phyloP scores from a whole-genome alignment of 345 rosid species.

The Aquilaria sinensis region DNA sequence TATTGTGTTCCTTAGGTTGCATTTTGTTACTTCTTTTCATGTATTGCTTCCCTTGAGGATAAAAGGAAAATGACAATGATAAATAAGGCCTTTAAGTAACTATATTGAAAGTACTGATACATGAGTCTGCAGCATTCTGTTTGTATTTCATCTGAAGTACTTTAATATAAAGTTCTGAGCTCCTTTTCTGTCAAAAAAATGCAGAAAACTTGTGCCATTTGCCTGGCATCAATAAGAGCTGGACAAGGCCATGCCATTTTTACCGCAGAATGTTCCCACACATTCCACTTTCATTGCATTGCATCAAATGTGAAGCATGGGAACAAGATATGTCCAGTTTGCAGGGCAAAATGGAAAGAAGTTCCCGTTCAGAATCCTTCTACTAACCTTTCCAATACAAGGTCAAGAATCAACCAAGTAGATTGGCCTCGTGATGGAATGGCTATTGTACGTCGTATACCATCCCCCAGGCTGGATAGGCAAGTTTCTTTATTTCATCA shows the following conservation, averaged over 20 bases:
- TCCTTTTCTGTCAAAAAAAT: constrained; percentile 17
- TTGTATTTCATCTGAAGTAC: neutral
- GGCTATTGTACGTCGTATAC: constrained; percentile 42
- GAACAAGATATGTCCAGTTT: constrained; percentile 87
- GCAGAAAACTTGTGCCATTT: constrained; percentile 91
- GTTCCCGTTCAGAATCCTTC: constrained; percentile 62
- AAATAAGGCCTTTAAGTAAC: no score
- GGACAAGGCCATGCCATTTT: constrained; percentile 92
- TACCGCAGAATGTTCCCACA: constrained; percentile 95
- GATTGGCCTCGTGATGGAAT: constrained; percentile 64
- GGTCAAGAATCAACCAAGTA: constrained; percentile 34
- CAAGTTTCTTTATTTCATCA: constrained; percentile 42
- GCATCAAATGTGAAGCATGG: constrained; percentile 90
- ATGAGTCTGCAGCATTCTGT: neutral
- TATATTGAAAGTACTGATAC: no score
- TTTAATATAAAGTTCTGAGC: constrained; percentile 14
- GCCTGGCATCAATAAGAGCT: constrained; percentile 67
- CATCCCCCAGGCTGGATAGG: constrained; percentile 46
- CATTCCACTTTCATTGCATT: constrained; percentile 96
- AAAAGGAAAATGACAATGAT: no score
- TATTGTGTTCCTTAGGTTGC: constrained; percentile 12
- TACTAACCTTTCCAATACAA: constrained; percentile 32
- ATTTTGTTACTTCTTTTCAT: constrained; percentile 30
- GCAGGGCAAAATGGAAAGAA: constrained; percentile 92
- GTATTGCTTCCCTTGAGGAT: constrained; percentile 35